Conservation (phyloP, 257 asterid species). For the Gardenia jasminoides region DNA sequence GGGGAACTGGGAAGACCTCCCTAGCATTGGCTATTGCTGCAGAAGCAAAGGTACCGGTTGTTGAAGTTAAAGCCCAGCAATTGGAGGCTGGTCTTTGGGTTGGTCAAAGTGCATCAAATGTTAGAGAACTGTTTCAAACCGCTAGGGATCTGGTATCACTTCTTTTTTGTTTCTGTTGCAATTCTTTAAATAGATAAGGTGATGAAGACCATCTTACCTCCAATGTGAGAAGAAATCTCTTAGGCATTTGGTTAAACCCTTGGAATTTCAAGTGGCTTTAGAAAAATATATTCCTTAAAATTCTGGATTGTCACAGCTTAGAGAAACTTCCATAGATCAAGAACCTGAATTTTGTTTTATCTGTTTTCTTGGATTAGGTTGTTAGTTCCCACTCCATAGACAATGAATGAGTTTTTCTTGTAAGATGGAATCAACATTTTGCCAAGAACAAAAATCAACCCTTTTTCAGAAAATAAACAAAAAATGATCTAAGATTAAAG, state of each 20-base stretch:
- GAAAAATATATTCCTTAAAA: neutral
- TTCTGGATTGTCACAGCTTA: too few species aligned
- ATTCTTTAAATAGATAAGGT: neutral
- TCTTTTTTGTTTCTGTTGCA: constrained; percentile 22
- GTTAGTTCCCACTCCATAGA: too few species aligned
- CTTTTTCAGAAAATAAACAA: neutral
- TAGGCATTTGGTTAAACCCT: neutral
- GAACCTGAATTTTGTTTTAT: too few species aligned
- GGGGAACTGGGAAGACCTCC: constrained; percentile 96
- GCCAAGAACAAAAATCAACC: too few species aligned
- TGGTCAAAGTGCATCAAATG: constrained; percentile 98
- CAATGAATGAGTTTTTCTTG: too few species aligned
- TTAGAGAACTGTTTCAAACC: constrained; percentile 92
- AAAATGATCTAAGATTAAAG: neutral
- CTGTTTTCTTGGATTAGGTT: too few species aligned
- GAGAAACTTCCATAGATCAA: too few species aligned
- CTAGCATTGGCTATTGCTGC: constrained; percentile 98
- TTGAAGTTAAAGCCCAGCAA: constrained; percentile 86
- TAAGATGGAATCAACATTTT: too few species aligned
- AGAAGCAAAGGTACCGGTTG: constrained; percentile 96
- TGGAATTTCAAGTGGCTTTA: neutral
- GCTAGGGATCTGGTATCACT: constrained; percentile 90
- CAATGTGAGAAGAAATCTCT: neutral
- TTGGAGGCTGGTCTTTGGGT: constrained; percentile 96
- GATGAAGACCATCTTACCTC: neutral